Evolutionary conservation across 495 filamentous ascomycete species (phyloP).

Genomic region (Pyronema domesticum): DNA sequence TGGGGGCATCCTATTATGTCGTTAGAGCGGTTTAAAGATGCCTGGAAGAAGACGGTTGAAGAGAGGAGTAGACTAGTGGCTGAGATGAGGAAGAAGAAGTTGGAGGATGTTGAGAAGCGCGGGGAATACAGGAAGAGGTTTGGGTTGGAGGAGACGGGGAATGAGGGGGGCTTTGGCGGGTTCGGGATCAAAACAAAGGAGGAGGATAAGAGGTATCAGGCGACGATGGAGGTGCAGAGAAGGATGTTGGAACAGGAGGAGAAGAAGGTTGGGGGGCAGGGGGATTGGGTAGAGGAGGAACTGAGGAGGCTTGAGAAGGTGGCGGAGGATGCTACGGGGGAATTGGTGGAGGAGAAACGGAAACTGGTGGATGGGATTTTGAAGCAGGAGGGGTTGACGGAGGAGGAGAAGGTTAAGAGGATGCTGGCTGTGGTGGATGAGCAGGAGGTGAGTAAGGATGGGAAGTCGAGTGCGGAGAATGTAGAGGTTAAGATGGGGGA

Average conservation of each 20-base stretch:
- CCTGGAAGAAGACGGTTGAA: conserved; percentile 21
- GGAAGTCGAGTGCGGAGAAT: background rate
- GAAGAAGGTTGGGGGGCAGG: conserved; percentile 10
- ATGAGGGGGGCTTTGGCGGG: background rate
- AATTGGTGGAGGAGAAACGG: background rate
- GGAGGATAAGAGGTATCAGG: background rate
- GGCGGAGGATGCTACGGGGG: background rate
- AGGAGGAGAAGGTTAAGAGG: conserved; percentile 4
- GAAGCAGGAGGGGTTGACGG: background rate
- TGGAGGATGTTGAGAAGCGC: conserved; percentile 16
- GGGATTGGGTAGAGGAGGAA: conserved; percentile 12
- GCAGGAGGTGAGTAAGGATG: background rate
- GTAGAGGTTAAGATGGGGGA: background rate
- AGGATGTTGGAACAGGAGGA: background rate
- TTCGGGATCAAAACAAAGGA: background rate
- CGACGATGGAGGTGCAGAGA: background rate
- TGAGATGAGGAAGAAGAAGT: background rate
- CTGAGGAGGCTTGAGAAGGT: conserved; percentile 13
- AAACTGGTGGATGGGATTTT: background rate
- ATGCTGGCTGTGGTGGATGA: background rate
- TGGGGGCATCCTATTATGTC: conserved; percentile 11
- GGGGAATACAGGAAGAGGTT: conserved; percentile 18
- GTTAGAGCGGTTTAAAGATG: background rate
- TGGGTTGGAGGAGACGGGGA: conserved; percentile 15
- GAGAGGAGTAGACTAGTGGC: conserved; percentile 13